A percentile compares a stretch with the other conserved stretches of the same genome.
Conservation (phyloP, 2,329 filamentous ascomycete species). For the Phyllosticta ampelicida region DNA sequence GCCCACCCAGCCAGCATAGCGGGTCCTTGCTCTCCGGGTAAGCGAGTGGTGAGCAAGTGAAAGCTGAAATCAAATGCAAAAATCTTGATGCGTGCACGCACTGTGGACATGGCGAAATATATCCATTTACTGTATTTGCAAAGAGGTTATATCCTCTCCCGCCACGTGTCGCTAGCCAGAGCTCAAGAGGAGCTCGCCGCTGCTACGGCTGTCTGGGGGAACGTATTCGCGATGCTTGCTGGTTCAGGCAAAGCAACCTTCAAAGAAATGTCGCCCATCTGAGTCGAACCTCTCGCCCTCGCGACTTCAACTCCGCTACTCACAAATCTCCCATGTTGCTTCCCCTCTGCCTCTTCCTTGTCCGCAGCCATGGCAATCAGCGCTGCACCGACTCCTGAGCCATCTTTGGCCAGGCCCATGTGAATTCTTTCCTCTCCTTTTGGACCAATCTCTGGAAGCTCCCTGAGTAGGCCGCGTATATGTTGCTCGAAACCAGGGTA, state of each 20-base stretch:
- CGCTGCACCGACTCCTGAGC: slow-evolving; percentile 88
- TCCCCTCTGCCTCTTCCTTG: slow-evolving; percentile 19
- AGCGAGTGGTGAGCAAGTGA: background rate
- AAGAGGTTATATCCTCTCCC: too few relatives aligned
- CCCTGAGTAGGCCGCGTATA: slow-evolving; percentile 70
- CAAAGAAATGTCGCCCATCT: background rate
- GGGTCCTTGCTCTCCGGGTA: background rate
- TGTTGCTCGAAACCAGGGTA: slow-evolving; percentile 87
- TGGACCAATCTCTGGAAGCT: slow-evolving; percentile 65
- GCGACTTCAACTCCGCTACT: background rate
- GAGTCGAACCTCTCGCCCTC: background rate
- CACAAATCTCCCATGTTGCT: background rate
- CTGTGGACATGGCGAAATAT: background rate
- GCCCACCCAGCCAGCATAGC: background rate
- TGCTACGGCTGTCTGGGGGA: background rate
- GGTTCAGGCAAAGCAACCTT: background rate
- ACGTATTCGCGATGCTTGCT: background rate
- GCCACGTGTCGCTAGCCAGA: background rate
- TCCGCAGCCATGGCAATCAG: slow-evolving; percentile 87
- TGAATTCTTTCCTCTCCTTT: slow-evolving; percentile 74
- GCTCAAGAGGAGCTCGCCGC: background rate
- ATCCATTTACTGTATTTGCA: background rate
- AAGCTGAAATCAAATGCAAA: background rate
- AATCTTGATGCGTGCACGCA: background rate
- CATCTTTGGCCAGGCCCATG: slow-evolving; percentile 97